Evolutionary conservation across 331 rosid species (phyloP), one percentile per base, ranked within the genome.

Genomic region (Saraca asoca): DNA sequence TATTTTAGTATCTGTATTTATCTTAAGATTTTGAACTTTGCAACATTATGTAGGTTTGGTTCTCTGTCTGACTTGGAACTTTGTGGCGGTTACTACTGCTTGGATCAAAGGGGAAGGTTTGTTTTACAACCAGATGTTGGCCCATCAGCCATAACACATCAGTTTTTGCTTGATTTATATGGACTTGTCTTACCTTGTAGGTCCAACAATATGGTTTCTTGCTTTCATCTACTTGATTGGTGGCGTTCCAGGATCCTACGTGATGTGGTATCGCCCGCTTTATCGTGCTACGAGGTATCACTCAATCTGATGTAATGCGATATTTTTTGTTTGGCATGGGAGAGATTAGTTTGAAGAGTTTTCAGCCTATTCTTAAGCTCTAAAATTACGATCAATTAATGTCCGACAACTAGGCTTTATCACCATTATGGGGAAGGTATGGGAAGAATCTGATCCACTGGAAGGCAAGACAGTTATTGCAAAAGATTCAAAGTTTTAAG

Each of bases 211-310:
- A 48, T 79, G 84, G 85, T 61, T 85, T 66, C 81, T 82, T 15
- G 77, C 87, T 49, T 46, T 82, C 55, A 82, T 82, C 78, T 85
- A 82, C 74, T 54, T 79, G 15, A 74, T 85, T 50, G 39, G 69
- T 2, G 87, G 90, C 7, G 78, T 77, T 62, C 90, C 90, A 41
- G 87, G 64, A 64, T 74, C 82, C n/a, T 85, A 74, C 48, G 71
- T 61, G 13, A 17, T 48, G 73, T 85, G 90, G 90, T 85, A 85
- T 65, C 87, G 85, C 41, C 87, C 90, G 53, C 87, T 85, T 68
- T 85, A 85, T 71, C 87, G 95, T 44, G 97, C 99, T 33, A 81
- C 75, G 59, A 94, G 97, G 99, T 94, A 85, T 24, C 29, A 33
- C 73, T 62, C 75, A n/a, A 12, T 81, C 56, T 45, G 45, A 14